phyloP scores from a whole-genome alignment of 176 grass and related monocot species.

The Sorghum bicolor region DNA sequence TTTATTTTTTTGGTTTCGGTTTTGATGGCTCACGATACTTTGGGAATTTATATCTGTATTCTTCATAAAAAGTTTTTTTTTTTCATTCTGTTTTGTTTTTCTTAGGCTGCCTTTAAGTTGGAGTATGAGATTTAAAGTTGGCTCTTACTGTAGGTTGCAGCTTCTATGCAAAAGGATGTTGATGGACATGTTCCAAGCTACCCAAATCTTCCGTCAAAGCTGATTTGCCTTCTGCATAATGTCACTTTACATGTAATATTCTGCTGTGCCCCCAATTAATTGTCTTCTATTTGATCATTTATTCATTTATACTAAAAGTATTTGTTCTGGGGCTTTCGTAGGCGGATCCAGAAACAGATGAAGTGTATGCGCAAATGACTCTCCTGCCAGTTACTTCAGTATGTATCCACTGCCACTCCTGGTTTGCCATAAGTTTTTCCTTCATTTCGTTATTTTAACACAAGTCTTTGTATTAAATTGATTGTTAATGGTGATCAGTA shows the following conservation, averaged over 20 bases:
- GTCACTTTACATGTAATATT: conserved; percentile 67
- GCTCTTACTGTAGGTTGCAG: conserved; percentile 52
- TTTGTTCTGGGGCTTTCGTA: conserved; percentile 22
- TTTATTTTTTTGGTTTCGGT: not conserved
- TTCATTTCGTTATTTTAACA: not conserved
- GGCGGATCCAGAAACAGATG: conserved; percentile 73
- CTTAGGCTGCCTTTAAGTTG: not conserved
- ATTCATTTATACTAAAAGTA: not conserved
- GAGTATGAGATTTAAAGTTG: not conserved
- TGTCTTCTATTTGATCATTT: not conserved
- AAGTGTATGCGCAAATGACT: conserved; percentile 82
- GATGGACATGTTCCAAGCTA: conserved; percentile 69
- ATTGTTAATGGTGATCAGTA: conserved; percentile 38
- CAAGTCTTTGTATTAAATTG: not conserved
- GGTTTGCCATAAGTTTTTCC: not conserved
- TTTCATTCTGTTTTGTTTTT: not conserved
- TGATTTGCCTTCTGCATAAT: conserved; percentile 63
- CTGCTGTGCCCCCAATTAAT: not conserved
- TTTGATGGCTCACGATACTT: not conserved
- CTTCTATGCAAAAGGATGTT: conserved; percentile 70
- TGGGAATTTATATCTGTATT: not conserved
- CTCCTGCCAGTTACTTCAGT: conserved; percentile 65
- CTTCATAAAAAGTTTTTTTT: not conserved
- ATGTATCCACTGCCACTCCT: not conserved
- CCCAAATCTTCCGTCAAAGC: conserved; percentile 61